Evolutionary conservation across 2,329 filamentous ascomycete species (phyloP).

Genomic region (Ascosphaera acerosa): DNA sequence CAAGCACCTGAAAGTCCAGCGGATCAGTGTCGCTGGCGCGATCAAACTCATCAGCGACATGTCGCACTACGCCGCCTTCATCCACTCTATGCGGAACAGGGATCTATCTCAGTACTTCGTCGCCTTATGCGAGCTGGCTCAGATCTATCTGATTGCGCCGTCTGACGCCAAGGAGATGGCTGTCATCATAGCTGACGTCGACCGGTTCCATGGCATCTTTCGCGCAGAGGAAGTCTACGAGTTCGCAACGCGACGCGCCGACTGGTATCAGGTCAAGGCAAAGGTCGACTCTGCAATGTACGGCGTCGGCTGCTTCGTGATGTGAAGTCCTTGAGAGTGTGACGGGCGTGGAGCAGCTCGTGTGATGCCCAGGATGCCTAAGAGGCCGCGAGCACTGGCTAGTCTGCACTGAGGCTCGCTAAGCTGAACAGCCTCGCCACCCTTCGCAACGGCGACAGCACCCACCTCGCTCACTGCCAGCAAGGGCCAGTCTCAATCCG

Average conservation of each 20-base stretch:
- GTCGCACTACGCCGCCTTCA: constrained; percentile 75
- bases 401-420: too few relatives aligned
- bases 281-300: constrained; percentile 95
- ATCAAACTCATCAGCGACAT: constrained; percentile 87
- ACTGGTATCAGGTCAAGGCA: constrained; percentile 78
- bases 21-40: constrained; percentile 69
- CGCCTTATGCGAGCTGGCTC: constrained; percentile 70
- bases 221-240: constrained; percentile 92
- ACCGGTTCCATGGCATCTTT: constrained; percentile 78
- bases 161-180: constrained; percentile 84
- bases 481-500: too few relatives aligned
- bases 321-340: too few relatives aligned
- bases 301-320: constrained; percentile 64
- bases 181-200: constrained; percentile 73
- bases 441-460: neutral
- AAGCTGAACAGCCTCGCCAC: too few relatives aligned
- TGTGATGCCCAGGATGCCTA: too few relatives aligned
- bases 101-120: constrained; percentile 76
- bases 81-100: constrained; percentile 55
- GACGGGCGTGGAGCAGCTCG: neutral
- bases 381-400: too few relatives aligned
- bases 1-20: constrained; percentile 93
- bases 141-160: constrained; percentile 82
- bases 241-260: constrained; percentile 76
- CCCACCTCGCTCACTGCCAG: neutral